A percentile compares a stretch with the other conserved stretches of the same genome.
Evolutionary conservation across 225 moss, liverwort and hornwort species (phyloP).

Genomic region (Pseudisothecium myosuroides): DNA sequence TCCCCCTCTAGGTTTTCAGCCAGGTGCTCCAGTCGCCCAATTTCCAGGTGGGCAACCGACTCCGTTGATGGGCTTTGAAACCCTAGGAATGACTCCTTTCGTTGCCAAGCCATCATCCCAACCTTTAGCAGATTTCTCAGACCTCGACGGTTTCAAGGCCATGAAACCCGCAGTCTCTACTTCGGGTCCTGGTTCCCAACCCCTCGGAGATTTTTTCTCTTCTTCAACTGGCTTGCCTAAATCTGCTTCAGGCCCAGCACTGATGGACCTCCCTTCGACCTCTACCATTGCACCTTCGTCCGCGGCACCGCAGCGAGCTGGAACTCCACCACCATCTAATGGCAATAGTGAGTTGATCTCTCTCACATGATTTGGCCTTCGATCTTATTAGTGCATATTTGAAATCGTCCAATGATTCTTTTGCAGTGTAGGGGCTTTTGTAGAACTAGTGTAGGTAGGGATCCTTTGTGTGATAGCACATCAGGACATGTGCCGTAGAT

Average conservation of each 20-base stretch:
- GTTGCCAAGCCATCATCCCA: slow-evolving; percentile 15
- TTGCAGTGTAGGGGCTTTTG: slow-evolving; percentile 3
- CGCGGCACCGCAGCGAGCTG: neutral
- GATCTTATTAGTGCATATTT: neutral
- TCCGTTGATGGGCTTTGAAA: slow-evolving; percentile 29
- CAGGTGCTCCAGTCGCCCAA: slow-evolving; percentile 8
- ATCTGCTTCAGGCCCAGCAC: slow-evolving; percentile 21
- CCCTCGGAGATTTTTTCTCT: slow-evolving; percentile 28
- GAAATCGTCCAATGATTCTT: neutral
- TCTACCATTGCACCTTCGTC: neutral
- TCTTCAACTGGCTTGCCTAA: slow-evolving; percentile 14
- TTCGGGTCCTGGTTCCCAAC: slow-evolving; percentile 17
- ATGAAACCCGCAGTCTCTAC: neutral
- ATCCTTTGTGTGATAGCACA: slow-evolving; percentile 1
- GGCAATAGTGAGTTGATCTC: slow-evolving; percentile 30
- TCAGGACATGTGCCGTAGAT: slow-evolving; percentile 3
- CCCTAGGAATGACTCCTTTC: slow-evolving; percentile 34
- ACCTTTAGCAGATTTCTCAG: slow-evolving; percentile 38
- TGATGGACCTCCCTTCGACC: slow-evolving; percentile 19
- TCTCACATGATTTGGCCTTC: slow-evolving; percentile 4
- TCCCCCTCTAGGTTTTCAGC: slow-evolving; percentile 9
- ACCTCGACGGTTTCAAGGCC: slow-evolving; percentile 36
- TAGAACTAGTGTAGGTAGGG: slow-evolving; percentile 5
- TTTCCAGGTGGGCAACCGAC: neutral
- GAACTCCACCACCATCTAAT: slow-evolving; percentile 30